Evolutionary conservation across 257 asterid species (phyloP).

Genomic region (Petunia axillaris): DNA sequence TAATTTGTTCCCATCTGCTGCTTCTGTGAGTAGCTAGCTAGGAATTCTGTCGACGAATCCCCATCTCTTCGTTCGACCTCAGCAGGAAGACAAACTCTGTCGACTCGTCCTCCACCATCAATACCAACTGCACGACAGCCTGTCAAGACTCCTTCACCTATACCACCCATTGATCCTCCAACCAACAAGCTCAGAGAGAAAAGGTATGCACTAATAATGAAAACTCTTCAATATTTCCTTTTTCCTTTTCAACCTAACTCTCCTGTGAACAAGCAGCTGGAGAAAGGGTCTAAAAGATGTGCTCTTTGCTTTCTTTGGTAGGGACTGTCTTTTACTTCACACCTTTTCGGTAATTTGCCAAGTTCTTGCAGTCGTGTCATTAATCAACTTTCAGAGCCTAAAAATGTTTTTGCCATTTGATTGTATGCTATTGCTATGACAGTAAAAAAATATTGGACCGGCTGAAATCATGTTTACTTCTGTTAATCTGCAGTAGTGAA

Average conservation of each 20-base stretch:
- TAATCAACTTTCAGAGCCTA: background rate
- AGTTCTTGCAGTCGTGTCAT: constrained; percentile 1
- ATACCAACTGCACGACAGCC: constrained; percentile 62
- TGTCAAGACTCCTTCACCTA: constrained; percentile 56
- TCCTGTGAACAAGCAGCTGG: constrained; percentile 11
- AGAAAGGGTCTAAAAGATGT: constrained; percentile 14
- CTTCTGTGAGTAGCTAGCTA: constrained; percentile 53
- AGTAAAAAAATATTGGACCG: background rate
- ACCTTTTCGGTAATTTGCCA: background rate
- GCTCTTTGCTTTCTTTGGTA: background rate
- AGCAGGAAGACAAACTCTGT: constrained; percentile 75
- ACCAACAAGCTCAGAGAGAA: constrained; percentile 72
- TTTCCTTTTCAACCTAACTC: background rate
- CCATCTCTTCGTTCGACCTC: constrained; percentile 73
- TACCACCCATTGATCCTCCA: constrained; percentile 81
- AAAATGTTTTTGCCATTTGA: background rate
- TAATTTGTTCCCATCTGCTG: constrained; percentile 25
- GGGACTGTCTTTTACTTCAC: background rate
- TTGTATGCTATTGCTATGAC: constrained; percentile 18
- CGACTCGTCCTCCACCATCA: constrained; percentile 56
- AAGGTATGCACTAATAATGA: constrained; percentile 48
- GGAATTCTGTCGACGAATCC: constrained; percentile 57
- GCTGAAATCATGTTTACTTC: background rate
- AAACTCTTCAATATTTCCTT: constrained; percentile 27
- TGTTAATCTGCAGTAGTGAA: background rate